phyloP scores from a whole-genome alignment of 2,329 filamentous ascomycete species.

The Verticillium nonalfalfae region DNA sequence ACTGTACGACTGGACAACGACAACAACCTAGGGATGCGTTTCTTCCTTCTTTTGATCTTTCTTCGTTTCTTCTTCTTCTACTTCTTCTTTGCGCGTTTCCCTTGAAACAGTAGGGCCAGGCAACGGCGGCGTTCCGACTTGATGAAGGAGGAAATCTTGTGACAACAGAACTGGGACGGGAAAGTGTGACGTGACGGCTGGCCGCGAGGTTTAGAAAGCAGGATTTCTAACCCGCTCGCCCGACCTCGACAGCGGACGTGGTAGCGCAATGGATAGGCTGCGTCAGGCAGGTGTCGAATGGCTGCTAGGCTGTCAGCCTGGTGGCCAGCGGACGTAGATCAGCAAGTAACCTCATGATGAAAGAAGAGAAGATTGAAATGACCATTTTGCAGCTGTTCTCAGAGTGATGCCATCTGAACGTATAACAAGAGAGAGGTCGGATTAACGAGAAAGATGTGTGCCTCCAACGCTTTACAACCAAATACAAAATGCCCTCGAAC shows the following conservation, averaged over 20 bases:
- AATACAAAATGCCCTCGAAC: no score
- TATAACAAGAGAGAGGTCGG: no score
- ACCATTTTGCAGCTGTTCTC: no score
- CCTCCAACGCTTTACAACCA: no score
- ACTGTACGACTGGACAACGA: conserved; percentile 1
- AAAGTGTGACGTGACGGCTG: not conserved
- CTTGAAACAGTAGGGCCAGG: not conserved
- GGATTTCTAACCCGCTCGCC: not conserved
- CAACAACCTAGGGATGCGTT: not conserved
- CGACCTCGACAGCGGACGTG: not conserved
- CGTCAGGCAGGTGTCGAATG: no score
- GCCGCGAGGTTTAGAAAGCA: not conserved
- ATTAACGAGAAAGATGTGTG: no score
- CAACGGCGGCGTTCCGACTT: not conserved
- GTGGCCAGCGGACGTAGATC: no score
- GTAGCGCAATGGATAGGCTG: not conserved
- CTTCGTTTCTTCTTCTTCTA: not conserved
- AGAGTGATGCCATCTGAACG: no score
- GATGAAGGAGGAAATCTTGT: not conserved
- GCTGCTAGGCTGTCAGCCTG: no score
- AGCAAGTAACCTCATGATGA: no score
- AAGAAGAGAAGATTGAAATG: no score
- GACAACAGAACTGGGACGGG: not conserved
- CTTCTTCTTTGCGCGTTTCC: not conserved
- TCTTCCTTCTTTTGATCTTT: not conserved